Evolutionary conservation across 345 rosid genomes (phyloP).

Genomic region (Pugionium dolabratum): DNA sequence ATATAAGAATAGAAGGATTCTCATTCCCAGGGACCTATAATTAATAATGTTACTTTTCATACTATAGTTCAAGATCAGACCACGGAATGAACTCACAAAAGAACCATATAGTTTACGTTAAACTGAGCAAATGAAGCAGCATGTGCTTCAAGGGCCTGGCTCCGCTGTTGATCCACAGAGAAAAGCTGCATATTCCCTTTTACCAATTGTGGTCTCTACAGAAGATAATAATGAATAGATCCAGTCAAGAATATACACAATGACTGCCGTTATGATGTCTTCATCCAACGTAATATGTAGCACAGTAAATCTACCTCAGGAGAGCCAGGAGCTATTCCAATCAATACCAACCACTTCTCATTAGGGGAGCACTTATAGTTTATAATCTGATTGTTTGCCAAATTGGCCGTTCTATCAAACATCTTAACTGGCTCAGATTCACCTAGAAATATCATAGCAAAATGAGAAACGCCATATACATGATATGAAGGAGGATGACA

Average conservation of each 20-base stretch:
- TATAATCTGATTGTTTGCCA: conserved; percentile 92
- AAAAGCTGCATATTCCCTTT: conserved; percentile 97
- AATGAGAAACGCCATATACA: conserved; percentile 29
- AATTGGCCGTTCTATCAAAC: conserved; percentile 97
- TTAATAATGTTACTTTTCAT: conserved; percentile 20
- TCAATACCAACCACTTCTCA: conserved; percentile 96
- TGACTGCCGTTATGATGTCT: conserved; percentile 10
- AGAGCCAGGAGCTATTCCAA: conserved; percentile 99
- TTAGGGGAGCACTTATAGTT: conserved; percentile 93
- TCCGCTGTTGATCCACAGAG: conserved; percentile 96
- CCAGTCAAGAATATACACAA: conserved; percentile 21
- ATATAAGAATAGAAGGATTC: conserved; percentile 84
- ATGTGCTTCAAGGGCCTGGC: conserved; percentile 99
- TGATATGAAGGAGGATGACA: conserved; percentile 17
- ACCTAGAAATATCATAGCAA: conserved; percentile 51
- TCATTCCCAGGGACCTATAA: conserved; percentile 88
- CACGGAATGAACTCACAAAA: conserved; percentile 11
- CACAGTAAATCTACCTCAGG: conserved; percentile 67
- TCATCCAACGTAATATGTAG: conserved; percentile 9
- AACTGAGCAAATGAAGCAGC: conserved; percentile 96
- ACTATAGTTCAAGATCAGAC: conserved; percentile 24
- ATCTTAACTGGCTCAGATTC: conserved; percentile 95
- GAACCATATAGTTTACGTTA: conserved; percentile 51
- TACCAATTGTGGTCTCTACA: conserved; percentile 86
- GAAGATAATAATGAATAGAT: conserved; percentile 29